A percentile compares a stretch with the other conserved stretches of the same genome.
phyloP scores from a whole-genome alignment of 2,329 filamentous ascomycete species.

The Aspergillus chevalieri region DNA sequence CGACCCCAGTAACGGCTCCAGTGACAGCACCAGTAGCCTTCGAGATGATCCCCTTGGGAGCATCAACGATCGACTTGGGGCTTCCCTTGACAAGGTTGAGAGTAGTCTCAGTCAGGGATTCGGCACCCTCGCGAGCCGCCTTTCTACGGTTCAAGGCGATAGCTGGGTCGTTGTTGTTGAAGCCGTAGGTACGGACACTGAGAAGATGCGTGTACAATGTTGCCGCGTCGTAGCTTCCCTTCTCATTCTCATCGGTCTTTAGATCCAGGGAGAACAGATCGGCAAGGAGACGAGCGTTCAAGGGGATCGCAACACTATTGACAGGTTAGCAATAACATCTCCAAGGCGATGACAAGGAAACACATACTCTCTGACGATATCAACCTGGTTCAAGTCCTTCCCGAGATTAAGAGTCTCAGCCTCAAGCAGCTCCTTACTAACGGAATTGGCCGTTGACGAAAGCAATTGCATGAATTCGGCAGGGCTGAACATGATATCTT shows the following conservation, averaged over 20 bases:
- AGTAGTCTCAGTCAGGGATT: slow-evolving; percentile 34
- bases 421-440: slow-evolving; percentile 16
- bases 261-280: slow-evolving; percentile 20
- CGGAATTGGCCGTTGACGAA: slow-evolving; percentile 7
- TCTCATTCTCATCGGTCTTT: slow-evolving; percentile 20
- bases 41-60: background rate
- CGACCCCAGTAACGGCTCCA: background rate
- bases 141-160: slow-evolving; percentile 44
- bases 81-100: slow-evolving; percentile 27
- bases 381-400: slow-evolving; percentile 16
- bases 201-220: slow-evolving; percentile 48
- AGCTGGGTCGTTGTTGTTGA: slow-evolving; percentile 44
- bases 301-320: slow-evolving; percentile 17
- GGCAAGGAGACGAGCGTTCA: slow-evolving; percentile 20
- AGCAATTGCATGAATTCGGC: slow-evolving; percentile 15
- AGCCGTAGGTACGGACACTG: slow-evolving; percentile 43
- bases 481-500: slow-evolving; percentile 13
- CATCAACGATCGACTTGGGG: background rate
- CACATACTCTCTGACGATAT: slow-evolving; percentile 18
- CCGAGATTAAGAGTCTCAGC: slow-evolving; percentile 14
- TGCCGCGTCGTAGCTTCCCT: slow-evolving; percentile 43
- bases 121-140: slow-evolving; percentile 36
- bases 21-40: background rate
- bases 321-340: background rate
- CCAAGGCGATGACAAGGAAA: background rate